Base-by-base conservation (phyloP, 2,329 filamentous ascomycete genomes). In the Colletotrichum nymphaeae region DNA sequence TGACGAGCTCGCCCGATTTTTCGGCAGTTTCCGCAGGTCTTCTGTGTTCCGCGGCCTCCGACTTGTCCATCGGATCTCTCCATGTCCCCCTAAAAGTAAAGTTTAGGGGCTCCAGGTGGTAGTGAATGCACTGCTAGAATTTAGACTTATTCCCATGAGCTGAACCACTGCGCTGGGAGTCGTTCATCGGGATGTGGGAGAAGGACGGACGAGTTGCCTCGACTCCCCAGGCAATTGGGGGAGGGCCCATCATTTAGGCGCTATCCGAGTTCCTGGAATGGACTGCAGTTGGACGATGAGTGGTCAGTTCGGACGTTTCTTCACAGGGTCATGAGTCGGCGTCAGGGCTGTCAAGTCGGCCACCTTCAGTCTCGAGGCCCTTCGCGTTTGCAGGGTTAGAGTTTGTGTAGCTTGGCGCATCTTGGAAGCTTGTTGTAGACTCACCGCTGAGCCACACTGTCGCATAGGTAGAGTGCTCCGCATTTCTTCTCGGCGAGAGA, bases 21-120 rank as follows among this genome's bases (percentile, higher is more conserved):
- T 63, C 64, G 64, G 64, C 42, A 58, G 26, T 26, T 53, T 63
- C 64, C 58, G 64, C 42, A 32, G 5, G 56, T 22, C 14, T 37
- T 14, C 55, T 58, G 6, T 58, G 8, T 26, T 52, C 46, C 12
- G 59, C 62, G 22, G 8, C 9, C 56, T 22, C 57, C 22, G 57
- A 35, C 6, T 5, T 22, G 22, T 26, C 32, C 7, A 8, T 49
- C 19, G 26, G 6, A 16, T 37, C 30, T 37, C 57, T 22, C 35
- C 57, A 37, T n/a, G n/a, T 30, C 19, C 30, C 16, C 30, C 57
- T 19, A 30, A 9, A 24, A 59, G n/a, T 32, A 12, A 35, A 22
- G 55, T n/a, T 58, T 58, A 58, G 26, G 30, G 55, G 55, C 26
- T 28, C 28, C 26, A 19, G 55, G n/a, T 59, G 5, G 30, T 16